phyloP scores from a whole-genome alignment of 1,284 basidiomycete genomes.

The Neonothopanus nambi region DNA sequence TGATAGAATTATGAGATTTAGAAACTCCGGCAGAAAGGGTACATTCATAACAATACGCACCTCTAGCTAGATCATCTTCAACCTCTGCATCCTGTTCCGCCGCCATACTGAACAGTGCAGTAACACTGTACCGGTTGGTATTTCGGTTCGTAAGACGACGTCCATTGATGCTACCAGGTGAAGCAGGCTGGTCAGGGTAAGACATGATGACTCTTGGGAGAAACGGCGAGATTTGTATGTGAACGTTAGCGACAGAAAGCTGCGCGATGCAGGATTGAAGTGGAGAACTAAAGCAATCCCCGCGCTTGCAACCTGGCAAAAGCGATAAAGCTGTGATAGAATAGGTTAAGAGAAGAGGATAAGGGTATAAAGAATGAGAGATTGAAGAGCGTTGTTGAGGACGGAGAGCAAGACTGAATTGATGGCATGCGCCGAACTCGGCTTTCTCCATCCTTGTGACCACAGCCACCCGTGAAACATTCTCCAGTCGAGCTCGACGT shows the following conservation, averaged over 20 bases:
- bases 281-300: constrained; percentile 24
- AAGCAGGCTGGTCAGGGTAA: constrained; percentile 62
- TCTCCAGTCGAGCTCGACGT: too few species aligned
- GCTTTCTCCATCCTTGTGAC: background rate
- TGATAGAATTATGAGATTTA: background rate
- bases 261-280: constrained; percentile 17
- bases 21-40: background rate
- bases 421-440: constrained; percentile 3
- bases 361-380: constrained; percentile 11
- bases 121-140: constrained; percentile 96
- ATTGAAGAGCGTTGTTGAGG: constrained; percentile 13
- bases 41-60: constrained; percentile 44
- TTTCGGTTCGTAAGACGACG: constrained; percentile 85
- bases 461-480: constrained; percentile 8
- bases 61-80: constrained; percentile 95
- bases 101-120: constrained; percentile 95
- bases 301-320: constrained; percentile 38
- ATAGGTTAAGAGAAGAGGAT: constrained; percentile 14
- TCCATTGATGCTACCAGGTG: constrained; percentile 63
- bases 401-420: constrained; percentile 18
- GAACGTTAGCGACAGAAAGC: constrained; percentile 11
- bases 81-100: constrained; percentile 99
- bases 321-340: constrained; percentile 24
- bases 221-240: constrained; percentile 9
- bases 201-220: constrained; percentile 47